Base-by-base conservation (phyloP, 495 filamentous ascomycete genomes). In the Bombardia bombarda region DNA sequence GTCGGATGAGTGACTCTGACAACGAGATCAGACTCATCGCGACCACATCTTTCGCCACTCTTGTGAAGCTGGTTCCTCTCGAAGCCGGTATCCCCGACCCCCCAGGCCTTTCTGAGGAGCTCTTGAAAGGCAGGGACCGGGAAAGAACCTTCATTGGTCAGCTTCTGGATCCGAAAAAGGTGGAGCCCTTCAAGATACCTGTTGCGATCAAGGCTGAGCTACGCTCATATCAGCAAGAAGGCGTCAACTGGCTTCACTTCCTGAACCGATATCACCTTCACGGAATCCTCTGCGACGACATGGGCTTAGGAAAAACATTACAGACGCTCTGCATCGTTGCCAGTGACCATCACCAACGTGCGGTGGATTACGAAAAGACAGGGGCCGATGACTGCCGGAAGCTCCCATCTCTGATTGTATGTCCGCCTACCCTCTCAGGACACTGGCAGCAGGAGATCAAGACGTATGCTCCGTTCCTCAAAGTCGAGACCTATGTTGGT, bases 391-490 rank as follows among this genome's bases (percentile, higher is more conserved):
- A 98, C 55, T 72, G 78, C 22, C 75, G 88, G 25, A 82, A 78
- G 43, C 69, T 96, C 2, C 90, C 93, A 3, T 95, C 90, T 19
- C 73, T 98, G 38, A 96, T 98, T 46, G 79, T 98, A 40, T 98
- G 92, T 56, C 92, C 92, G 10, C 90, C 92, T 2, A 95, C 93
- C 0, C 77, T 98, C n/a, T 96, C 92, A 9, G 92, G 92, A 7
- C 92, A 98, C 63, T 98, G 92, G 92, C 87, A 95, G 62, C 92
- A 97, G 55, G 92, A 98, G 60, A 87, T 98, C 56, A 84, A 83
- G 55, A 80, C 86, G 25, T 98, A 92, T 54, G 93, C 92, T 2
- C 92, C 92, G 6, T 98, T 98, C 75, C 74, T 98, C 18, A 81
- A 76, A 28, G 84, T 84, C 40, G 80, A 89, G 23, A 81, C 89